phyloP scores from a whole-genome alignment of 73 alveolate genomes.

The Halteria grandinella region DNA sequence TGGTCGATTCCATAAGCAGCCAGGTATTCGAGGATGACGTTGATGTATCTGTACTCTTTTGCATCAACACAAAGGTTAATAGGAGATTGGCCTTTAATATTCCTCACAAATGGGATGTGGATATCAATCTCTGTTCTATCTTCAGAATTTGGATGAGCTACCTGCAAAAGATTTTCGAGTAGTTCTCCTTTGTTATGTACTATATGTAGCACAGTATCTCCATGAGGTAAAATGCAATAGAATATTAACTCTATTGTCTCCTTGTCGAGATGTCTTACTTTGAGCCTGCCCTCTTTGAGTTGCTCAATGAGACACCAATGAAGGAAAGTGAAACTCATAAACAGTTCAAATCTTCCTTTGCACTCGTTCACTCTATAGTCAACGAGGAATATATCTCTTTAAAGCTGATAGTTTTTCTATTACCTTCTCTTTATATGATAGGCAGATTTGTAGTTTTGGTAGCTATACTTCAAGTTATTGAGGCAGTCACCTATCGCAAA shows the following conservation, averaged over 20 bases:
- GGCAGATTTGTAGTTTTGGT: neutral
- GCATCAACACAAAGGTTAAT: slow-evolving; percentile 27
- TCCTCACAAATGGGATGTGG: slow-evolving; percentile 28
- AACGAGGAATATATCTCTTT: too few relatives aligned
- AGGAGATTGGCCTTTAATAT: slow-evolving; percentile 43
- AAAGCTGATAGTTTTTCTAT: too few relatives aligned
- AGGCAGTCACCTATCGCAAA: neutral
- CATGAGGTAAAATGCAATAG: slow-evolving; percentile 28
- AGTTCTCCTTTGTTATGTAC: slow-evolving; percentile 33
- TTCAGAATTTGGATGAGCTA: slow-evolving; percentile 22
- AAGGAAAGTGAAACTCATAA: slow-evolving; percentile 19
- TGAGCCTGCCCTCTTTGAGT: slow-evolving; percentile 6
- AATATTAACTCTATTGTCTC: slow-evolving; percentile 22
- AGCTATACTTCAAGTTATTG: neutral
- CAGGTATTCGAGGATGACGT: slow-evolving; percentile 39
- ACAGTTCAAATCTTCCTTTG: too few relatives aligned
- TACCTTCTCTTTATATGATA: neutral
- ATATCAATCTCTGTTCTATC: slow-evolving; percentile 6
- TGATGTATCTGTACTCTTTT: slow-evolving; percentile 38
- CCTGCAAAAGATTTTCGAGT: slow-evolving; percentile 1
- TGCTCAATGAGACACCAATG: slow-evolving; percentile 43
- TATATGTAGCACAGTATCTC: slow-evolving; percentile 9
- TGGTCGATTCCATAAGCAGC: slow-evolving; percentile 44
- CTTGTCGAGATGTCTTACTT: slow-evolving; percentile 1
- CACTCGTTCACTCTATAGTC: too few relatives aligned